A percentile compares a stretch with the other conserved stretches of the same genome.
phyloP scores from a whole-genome alignment of 495 filamentous ascomycete genomes.

The Sphaerosporella brunnea region DNA sequence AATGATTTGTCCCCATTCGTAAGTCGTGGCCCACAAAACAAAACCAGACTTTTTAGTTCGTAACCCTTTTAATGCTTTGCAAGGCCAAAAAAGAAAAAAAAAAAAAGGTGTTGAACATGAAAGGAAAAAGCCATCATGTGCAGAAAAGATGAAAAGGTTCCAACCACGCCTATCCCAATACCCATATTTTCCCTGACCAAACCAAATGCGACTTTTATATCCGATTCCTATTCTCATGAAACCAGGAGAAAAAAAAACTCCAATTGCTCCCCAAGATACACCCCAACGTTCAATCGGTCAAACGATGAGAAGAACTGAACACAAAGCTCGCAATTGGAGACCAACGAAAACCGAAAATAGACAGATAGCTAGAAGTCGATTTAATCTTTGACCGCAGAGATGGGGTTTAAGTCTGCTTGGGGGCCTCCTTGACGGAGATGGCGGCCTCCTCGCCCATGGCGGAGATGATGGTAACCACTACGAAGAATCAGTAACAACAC shows the following conservation, averaged over 20 bases:
- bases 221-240: no score
- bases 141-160: no score
- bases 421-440: constrained; percentile 86
- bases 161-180: no score
- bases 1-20: no score
- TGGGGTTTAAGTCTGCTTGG: constrained; percentile 24
- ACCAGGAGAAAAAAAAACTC: neutral
- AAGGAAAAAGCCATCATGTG: no score
- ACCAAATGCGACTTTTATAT: no score
- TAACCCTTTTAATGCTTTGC: neutral
- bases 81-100: neutral
- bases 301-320: neutral
- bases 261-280: constrained; percentile 1
- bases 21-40: no score
- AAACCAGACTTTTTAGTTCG: neutral
- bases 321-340: no score
- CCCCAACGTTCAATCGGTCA: neutral
- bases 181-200: no score
- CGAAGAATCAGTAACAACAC: constrained; percentile 5
- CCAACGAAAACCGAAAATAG: neutral
- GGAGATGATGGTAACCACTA: constrained; percentile 77
- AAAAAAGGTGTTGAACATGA: neutral
- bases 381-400: neutral
- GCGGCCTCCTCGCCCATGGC: constrained; percentile 90
- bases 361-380: neutral